These are phyloP conservation scores for Lactarius quietus DNA, from an alignment of 768 basidiomycete genomes.

Conservation along the genomic window DNA sequence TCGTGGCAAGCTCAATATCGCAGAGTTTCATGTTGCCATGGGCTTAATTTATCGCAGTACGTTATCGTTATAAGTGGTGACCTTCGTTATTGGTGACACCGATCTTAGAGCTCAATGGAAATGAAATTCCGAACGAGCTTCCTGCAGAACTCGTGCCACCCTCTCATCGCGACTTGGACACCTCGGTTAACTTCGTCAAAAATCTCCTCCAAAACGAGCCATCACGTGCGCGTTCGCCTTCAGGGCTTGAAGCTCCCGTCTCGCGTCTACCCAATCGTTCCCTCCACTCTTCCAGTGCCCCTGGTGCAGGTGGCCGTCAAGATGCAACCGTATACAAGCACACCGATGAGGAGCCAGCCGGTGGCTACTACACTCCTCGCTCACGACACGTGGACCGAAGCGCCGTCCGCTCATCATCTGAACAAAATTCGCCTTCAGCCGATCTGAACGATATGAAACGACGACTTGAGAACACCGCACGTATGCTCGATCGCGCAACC, in stretches of 20 bases:
- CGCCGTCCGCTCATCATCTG: conserved; percentile 68
- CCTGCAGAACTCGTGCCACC: conserved; percentile 90
- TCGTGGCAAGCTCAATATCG: conserved; percentile 90
- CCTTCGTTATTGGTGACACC: background rate
- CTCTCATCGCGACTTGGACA: conserved; percentile 83
- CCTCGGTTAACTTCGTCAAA: conserved; percentile 85
- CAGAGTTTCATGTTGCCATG: conserved; percentile 99
- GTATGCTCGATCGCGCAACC: conserved; percentile 70
- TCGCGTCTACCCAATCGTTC: conserved; percentile 70
- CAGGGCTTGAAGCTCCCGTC: conserved; percentile 47
- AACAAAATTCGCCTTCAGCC: conserved; percentile 54
- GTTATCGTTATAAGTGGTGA: conserved; percentile 33
- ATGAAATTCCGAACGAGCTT: conserved; percentile 80
- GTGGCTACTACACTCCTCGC: conserved; percentile 73
- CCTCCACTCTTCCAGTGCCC: conserved; percentile 53
- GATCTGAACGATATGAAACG: conserved; percentile 89
- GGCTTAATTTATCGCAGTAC: conserved; percentile 92
- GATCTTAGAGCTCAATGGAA: conserved; percentile 79
- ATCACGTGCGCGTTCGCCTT: conserved; percentile 60
- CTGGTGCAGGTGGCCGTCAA: conserved; percentile 56
- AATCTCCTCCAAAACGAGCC: conserved; percentile 85
- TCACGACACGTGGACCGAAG: conserved; percentile 84
- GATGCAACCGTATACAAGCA: conserved; percentile 96
- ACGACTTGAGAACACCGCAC: conserved; percentile 71
- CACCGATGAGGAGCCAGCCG: conserved; percentile 51